Conservation (phyloP, 1,284 basidiomycete species). For the Singerocomus rubriflavus region DNA sequence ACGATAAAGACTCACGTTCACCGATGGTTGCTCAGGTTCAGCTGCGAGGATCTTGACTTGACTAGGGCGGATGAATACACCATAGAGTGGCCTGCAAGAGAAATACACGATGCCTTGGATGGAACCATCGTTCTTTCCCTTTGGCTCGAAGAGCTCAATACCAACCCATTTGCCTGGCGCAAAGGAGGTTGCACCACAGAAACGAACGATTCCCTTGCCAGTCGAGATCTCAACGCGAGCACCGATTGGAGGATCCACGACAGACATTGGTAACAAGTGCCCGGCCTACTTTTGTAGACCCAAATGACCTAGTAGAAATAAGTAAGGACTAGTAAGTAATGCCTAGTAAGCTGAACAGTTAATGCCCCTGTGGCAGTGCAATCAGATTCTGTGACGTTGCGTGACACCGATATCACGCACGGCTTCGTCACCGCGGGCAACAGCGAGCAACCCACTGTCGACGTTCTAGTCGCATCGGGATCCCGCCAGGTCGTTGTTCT, state of each 20-base stretch:
- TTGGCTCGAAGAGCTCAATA: slow-evolving; percentile 78
- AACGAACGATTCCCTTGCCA: slow-evolving; percentile 84
- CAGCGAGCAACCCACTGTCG: slow-evolving; percentile 9
- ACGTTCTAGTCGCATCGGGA: slow-evolving; percentile 1
- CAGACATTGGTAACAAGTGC: slow-evolving; percentile 20
- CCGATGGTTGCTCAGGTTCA: slow-evolving; percentile 40
- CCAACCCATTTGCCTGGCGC: slow-evolving; percentile 93
- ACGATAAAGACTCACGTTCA: slow-evolving; percentile 19
- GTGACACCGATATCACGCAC: slow-evolving; percentile 14
- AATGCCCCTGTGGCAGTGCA: slow-evolving; percentile 20
- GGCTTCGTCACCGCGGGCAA: slow-evolving; percentile 5
- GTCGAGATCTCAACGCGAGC: slow-evolving; percentile 73
- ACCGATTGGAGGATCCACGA: slow-evolving; percentile 46
- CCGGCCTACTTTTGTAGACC: slow-evolving; percentile 1
- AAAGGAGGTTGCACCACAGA: slow-evolving; percentile 84
- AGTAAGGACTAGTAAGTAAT: neutral
- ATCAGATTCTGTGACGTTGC: neutral
- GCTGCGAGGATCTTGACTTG: slow-evolving; percentile 70
- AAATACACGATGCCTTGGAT: slow-evolving; percentile 88
- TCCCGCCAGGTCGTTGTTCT: neutral
- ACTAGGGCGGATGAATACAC: slow-evolving; percentile 89
- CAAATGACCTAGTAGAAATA: neutral
- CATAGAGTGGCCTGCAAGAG: slow-evolving; percentile 70
- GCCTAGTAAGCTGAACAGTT: neutral
- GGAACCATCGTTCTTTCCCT: slow-evolving; percentile 95